Evolutionary conservation across 345 rosid species (phyloP).

Genomic region (Sisymbrium altissimum): DNA sequence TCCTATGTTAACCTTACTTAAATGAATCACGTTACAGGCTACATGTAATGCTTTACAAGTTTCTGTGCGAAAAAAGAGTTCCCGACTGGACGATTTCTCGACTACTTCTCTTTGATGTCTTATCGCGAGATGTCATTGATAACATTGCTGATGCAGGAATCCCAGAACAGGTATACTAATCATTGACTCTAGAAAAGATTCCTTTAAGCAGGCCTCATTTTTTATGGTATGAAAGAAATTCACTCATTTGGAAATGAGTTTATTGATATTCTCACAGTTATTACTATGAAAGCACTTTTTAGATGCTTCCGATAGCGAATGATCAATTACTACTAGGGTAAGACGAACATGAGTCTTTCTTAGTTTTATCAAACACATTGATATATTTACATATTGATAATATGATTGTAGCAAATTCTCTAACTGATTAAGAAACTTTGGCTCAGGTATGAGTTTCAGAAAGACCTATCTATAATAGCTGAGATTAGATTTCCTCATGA

Average conservation of each 20-base stretch:
- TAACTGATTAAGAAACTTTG: not conserved
- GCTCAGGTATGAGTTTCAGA: constrained; percentile 72
- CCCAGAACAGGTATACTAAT: constrained; percentile 51
- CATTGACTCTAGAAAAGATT: not conserved
- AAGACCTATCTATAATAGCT: constrained; percentile 58
- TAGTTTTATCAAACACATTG: not conserved
- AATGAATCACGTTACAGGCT: constrained; percentile 39
- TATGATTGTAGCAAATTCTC: not conserved
- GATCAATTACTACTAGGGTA: constrained; percentile 58
- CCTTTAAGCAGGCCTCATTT: not conserved
- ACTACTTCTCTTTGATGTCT: constrained; percentile 51
- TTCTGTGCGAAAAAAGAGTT: constrained; percentile 49
- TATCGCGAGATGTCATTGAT: constrained; percentile 61
- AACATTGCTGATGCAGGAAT: constrained; percentile 45
- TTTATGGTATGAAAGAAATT: not conserved
- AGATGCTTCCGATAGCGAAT: constrained; percentile 46
- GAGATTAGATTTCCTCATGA: constrained; percentile 62
- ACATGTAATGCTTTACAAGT: constrained; percentile 84
- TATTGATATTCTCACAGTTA: not conserved
- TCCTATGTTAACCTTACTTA: not conserved
- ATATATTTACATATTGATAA: not conserved
- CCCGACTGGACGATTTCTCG: constrained; percentile 39
- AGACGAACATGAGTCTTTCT: constrained; percentile 10
- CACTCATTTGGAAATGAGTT: not conserved
- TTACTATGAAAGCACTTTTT: constrained; percentile 49